Percentiles rank a stretch among this genome's conserved stretches.
These are phyloP conservation scores for Alternaria gansuensis DNA, from an alignment of 2,329 filamentous ascomycete species.

Conservation along the genomic window DNA sequence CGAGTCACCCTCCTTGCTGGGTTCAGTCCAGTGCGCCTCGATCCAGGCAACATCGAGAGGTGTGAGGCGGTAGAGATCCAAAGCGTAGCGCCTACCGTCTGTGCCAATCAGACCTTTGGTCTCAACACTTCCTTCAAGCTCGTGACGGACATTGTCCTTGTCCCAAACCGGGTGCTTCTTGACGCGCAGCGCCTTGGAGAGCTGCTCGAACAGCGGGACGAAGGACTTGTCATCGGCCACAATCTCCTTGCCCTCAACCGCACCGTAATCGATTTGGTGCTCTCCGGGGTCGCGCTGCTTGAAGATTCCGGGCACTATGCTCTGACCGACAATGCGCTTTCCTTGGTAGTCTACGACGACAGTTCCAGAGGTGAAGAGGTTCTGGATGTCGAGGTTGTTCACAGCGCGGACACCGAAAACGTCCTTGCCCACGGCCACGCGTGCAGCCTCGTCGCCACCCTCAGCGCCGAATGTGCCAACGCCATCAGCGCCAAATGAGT, in stretches of 20 bases:
- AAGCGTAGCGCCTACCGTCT: conserved; percentile 95
- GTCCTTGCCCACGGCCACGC: conserved; percentile 96
- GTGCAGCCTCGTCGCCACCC: conserved; percentile 93
- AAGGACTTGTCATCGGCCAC: conserved; percentile 92
- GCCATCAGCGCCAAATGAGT: conserved; percentile 96
- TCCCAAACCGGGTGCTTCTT: conserved; percentile 98
- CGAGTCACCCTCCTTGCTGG: conserved; percentile 57
- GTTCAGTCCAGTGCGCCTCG: conserved; percentile 71
- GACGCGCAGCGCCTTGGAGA: conserved; percentile 88
- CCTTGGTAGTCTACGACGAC: conserved; percentile 97
- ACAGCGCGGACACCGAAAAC: conserved; percentile 92
- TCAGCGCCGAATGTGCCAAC: conserved; percentile 97
- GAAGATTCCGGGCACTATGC: conserved; percentile 98
- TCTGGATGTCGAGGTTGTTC: conserved; percentile 95
- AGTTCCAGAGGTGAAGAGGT: conserved; percentile 93
- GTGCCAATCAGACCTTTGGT: conserved; percentile 98
- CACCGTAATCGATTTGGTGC: conserved; percentile 98
- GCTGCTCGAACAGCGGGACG: conserved; percentile 81
- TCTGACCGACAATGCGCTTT: conserved; percentile 96
- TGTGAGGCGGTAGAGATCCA: conserved; percentile 94
- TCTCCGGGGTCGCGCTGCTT: conserved; percentile 97
- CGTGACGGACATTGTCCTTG: conserved; percentile 88
- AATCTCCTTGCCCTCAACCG: conserved; percentile 95
- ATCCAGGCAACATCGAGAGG: conserved; percentile 91
- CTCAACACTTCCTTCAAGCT: conserved; percentile 94